These are phyloP conservation scores for Penicillium macrosclerotiorum DNA, from an alignment of 495 filamentous ascomycete genomes.

Conservation along the genomic window DNA sequence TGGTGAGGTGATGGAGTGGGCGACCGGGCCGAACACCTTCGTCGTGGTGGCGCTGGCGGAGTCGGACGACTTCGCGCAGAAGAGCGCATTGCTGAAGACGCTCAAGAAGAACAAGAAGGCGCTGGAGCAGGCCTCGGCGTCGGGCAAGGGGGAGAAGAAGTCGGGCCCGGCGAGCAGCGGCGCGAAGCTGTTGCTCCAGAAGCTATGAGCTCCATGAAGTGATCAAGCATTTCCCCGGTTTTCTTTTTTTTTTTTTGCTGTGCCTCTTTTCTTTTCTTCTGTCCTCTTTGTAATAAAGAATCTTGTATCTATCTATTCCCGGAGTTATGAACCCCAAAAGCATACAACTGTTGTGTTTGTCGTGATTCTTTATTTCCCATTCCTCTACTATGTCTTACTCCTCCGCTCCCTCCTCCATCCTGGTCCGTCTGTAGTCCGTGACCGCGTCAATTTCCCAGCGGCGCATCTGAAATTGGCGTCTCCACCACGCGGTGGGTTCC, in stretches of 20 bases:
- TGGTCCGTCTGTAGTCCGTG: neutral
- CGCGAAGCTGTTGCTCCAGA: conserved; percentile 44
- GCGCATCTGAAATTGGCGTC: conserved; percentile 18
- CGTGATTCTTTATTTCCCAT: too few species aligned
- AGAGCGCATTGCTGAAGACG: conserved; percentile 59
- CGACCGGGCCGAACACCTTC: conserved; percentile 76
- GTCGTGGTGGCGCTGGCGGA: conserved; percentile 79
- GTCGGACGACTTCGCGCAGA: conserved; percentile 68
- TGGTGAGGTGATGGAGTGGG: conserved; percentile 78
- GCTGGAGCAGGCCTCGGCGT: conserved; percentile 49
- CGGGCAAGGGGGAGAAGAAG: conserved; percentile 37
- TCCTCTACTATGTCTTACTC: neutral
- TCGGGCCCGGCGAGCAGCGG: conserved; percentile 40
- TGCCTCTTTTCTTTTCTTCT: too few species aligned
- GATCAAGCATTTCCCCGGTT: conserved; percentile 17
- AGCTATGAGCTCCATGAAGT: conserved; percentile 40
- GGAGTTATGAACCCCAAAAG: too few species aligned
- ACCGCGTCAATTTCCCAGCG: too few species aligned
- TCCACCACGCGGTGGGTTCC: conserved; percentile 20
- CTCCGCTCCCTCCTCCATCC: neutral
- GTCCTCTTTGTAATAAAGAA: too few species aligned
- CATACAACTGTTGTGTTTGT: too few species aligned
- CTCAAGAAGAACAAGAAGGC: conserved; percentile 58
- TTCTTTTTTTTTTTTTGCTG: neutral
- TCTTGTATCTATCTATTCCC: too few species aligned